Percentiles rank a stretch among this genome's conserved stretches.
Conservation (phyloP, 2,329 filamentous ascomycete genomes). For the Lasiodiplodia sp. region DNA sequence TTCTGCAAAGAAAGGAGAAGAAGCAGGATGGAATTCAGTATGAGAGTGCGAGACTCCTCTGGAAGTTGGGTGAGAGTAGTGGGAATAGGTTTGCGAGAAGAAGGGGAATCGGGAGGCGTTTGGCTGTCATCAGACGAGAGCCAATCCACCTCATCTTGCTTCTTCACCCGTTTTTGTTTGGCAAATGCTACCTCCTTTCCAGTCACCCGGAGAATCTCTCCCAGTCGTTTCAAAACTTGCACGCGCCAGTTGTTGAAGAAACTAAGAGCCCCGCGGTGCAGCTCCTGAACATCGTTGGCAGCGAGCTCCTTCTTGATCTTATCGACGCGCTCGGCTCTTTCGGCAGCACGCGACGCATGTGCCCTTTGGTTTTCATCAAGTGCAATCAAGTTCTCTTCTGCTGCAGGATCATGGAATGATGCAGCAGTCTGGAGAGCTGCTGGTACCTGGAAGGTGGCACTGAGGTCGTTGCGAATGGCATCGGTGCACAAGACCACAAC, state of each 20-base stretch:
- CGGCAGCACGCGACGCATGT: conserved; percentile 34
- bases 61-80: conserved; percentile 62
- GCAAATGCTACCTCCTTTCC: conserved; percentile 35
- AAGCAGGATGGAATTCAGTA: conserved; percentile 76
- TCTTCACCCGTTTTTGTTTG: conserved; percentile 39
- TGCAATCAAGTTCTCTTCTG: conserved; percentile 35
- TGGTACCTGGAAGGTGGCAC: conserved; percentile 38
- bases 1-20: conserved; percentile 78
- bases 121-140: conserved; percentile 43
- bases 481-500: conserved; percentile 55
- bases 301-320: conserved; percentile 54
- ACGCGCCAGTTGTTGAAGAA: conserved; percentile 85
- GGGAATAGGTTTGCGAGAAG: conserved; percentile 48
- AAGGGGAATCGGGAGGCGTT: conserved; percentile 35
- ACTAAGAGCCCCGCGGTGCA: conserved; percentile 72
- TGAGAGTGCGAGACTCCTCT: conserved; percentile 67
- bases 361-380: conserved; percentile 35
- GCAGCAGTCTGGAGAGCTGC: conserved; percentile 18
- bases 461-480: conserved; percentile 48
- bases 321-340: conserved; percentile 43
- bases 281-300: conserved; percentile 63
- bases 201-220: conserved; percentile 63
- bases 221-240: conserved; percentile 71
- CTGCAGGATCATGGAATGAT: neutral
- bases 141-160: conserved; percentile 55